phyloP scores from a whole-genome alignment of 345 rosid species.

The Brassica rapa region DNA sequence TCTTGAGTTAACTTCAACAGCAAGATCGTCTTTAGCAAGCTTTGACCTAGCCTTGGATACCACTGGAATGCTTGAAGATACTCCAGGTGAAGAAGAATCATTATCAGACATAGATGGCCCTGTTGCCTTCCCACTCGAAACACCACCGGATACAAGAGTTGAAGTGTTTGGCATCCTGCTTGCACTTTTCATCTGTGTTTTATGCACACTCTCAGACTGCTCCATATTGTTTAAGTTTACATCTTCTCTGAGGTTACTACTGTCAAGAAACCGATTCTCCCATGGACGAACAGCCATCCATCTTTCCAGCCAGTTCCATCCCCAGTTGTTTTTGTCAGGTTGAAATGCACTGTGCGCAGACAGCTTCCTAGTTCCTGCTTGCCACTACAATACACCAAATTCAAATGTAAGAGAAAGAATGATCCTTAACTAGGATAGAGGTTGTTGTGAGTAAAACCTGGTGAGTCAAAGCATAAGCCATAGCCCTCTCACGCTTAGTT shows the following conservation, averaged over 20 bases:
- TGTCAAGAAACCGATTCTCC: constrained; percentile 97
- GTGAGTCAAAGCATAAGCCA: constrained; percentile 98
- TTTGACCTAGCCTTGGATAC: constrained; percentile 55
- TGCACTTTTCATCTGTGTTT: constrained; percentile 52
- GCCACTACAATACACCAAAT: constrained; percentile 66
- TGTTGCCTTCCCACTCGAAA: constrained; percentile 53
- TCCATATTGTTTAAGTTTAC: constrained; percentile 49
- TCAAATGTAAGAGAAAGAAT: too few species aligned
- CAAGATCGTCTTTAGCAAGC: constrained; percentile 46
- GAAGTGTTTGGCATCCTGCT: constrained; percentile 53
- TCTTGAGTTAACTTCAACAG: constrained; percentile 56
- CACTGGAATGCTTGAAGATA: constrained; percentile 48
- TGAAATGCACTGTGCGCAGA: constrained; percentile 62
- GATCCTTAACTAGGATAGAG: background rate
- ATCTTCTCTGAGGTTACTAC: constrained; percentile 69
- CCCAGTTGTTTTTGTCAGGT: constrained; percentile 98
- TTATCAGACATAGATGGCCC: constrained; percentile 73
- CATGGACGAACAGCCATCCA: constrained; percentile 99
- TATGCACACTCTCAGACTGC: constrained; percentile 51
- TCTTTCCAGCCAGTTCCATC: constrained; percentile 99
- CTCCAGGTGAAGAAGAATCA: constrained; percentile 63
- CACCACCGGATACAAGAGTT: constrained; percentile 46
- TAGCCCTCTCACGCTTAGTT: constrained; percentile 97
- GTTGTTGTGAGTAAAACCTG: constrained; percentile 58
- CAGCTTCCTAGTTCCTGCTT: constrained; percentile 80